These are phyloP conservation scores for Pulveroboletus frians DNA, from an alignment of 768 basidiomycete genomes.

Conservation along the genomic window DNA sequence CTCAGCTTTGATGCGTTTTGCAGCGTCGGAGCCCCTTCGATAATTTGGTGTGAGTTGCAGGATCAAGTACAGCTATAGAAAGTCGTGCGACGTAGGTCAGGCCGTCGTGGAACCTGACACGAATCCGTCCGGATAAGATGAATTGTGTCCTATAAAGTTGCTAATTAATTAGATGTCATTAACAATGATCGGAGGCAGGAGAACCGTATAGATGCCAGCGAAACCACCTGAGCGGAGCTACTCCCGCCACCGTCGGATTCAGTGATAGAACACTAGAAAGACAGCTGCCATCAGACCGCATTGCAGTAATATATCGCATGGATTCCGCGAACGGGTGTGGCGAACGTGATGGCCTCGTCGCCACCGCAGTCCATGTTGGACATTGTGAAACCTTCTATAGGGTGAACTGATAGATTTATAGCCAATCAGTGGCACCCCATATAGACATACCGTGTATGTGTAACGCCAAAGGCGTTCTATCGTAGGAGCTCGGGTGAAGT, in stretches of 20 bases:
- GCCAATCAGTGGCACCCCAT: neutral
- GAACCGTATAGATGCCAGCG: too few relatives aligned
- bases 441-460: neutral
- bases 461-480: neutral
- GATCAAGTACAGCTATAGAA: neutral
- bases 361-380: neutral
- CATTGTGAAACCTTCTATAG: too few relatives aligned
- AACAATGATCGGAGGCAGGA: too few relatives aligned
- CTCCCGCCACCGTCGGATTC: too few relatives aligned
- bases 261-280: too few relatives aligned
- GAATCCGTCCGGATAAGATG: neutral
- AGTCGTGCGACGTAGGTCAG: neutral
- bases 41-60: neutral
- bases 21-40: neutral
- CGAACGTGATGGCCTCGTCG: too few relatives aligned
- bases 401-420: neutral
- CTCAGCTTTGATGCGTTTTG: constrained; percentile 13
- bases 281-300: too few relatives aligned
- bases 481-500: neutral
- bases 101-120: neutral
- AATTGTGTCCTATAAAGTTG: neutral
- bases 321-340: too few relatives aligned
- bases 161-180: too few relatives aligned
- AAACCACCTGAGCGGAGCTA: too few relatives aligned
- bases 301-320: too few relatives aligned